Conservation (phyloP, 2,329 filamentous ascomycete species). For the Sporothrix humicola region DNA sequence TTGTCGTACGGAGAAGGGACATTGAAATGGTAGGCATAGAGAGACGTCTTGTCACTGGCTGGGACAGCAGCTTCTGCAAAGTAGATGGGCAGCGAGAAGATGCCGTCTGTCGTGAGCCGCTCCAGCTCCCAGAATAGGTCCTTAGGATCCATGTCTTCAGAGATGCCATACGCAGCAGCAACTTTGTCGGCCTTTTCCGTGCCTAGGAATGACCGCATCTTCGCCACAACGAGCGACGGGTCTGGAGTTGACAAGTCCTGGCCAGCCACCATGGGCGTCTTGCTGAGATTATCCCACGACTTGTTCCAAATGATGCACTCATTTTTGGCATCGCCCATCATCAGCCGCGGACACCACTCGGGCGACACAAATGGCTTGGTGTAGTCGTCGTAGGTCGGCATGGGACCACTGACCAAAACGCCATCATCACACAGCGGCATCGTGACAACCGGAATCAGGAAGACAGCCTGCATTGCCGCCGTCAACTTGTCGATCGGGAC, state of each 20-base stretch:
- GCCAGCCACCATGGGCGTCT: background rate
- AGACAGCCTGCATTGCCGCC: slow-evolving; percentile 31
- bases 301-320: slow-evolving; percentile 42
- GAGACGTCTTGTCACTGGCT: background rate
- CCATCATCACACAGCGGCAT: slow-evolving; percentile 36
- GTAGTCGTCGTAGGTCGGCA: slow-evolving; percentile 31
- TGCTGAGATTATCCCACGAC: slow-evolving; percentile 27
- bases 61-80: slow-evolving; percentile 20
- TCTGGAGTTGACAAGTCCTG: slow-evolving; percentile 28
- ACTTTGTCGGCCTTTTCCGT: slow-evolving; percentile 23
- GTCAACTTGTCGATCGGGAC: slow-evolving; percentile 21
- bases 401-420: slow-evolving; percentile 20
- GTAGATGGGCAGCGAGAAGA: slow-evolving; percentile 37
- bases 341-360: slow-evolving; percentile 36
- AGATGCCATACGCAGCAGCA: slow-evolving; percentile 29
- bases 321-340: slow-evolving; percentile 38
- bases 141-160: background rate
- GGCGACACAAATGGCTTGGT: slow-evolving; percentile 23
- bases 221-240: slow-evolving; percentile 27
- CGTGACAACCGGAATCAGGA: slow-evolving; percentile 33
- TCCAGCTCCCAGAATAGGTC: slow-evolving; percentile 36
- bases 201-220: slow-evolving; percentile 28
- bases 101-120: slow-evolving; percentile 36
- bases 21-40: slow-evolving; percentile 39
- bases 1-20: slow-evolving; percentile 39